phyloP scores from a whole-genome alignment of 306 rosid species.

The Cotoneaster glaucophyllus region DNA sequence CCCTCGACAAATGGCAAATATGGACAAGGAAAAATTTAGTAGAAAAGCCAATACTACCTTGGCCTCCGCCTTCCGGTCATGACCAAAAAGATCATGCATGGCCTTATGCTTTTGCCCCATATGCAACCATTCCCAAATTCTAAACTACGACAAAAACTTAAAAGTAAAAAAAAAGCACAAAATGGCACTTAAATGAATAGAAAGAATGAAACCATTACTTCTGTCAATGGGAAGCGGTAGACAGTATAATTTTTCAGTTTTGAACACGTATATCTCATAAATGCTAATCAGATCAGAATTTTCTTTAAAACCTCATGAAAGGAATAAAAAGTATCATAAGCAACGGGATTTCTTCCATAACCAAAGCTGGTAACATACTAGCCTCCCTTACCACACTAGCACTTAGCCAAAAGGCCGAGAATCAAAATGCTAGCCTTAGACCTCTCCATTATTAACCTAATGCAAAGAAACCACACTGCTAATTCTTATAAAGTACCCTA shows the following conservation, averaged over 20 bases:
- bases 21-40: too few relatives aligned
- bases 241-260: neutral
- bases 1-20: too few relatives aligned
- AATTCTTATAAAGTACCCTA: neutral
- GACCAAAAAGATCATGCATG: neutral
- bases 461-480: neutral
- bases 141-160: neutral
- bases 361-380: neutral
- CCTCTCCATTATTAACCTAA: neutral
- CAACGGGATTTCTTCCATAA: neutral
- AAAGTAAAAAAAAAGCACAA: neutral
- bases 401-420: too few relatives aligned
- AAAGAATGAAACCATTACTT: neutral
- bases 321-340: too few relatives aligned
- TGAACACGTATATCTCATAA: neutral
- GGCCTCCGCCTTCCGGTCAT: neutral
- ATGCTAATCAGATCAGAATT: neutral
- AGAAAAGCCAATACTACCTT: too few relatives aligned
- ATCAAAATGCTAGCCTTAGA: neutral
- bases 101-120: neutral
- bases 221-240: neutral
- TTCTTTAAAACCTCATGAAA: too few relatives aligned
- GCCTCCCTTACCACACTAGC: too few relatives aligned
- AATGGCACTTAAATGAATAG: neutral
- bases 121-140: neutral